These are phyloP conservation scores for Abortiporus biennis DNA, from an alignment of 1,284 basidiomycete species.

Conservation along the genomic window DNA sequence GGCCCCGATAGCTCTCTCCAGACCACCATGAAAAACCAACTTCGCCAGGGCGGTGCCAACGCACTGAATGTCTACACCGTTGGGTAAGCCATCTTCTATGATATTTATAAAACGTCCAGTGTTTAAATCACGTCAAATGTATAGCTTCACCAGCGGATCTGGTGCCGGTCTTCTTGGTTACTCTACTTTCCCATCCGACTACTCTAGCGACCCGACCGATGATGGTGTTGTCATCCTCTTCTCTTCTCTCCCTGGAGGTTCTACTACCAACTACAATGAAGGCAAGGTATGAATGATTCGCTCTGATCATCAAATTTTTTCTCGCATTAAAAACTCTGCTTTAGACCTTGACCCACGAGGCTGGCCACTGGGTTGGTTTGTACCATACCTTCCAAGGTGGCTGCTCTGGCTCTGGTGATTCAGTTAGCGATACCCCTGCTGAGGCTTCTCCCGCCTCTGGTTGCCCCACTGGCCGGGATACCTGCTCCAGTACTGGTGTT, in stretches of 20 bases:
- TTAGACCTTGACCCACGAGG: conserved; percentile 50
- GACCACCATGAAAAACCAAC: conserved; percentile 41
- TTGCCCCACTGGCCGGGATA: conserved; percentile 42
- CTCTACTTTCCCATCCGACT: conserved; percentile 42
- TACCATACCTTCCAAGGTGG: conserved; percentile 59
- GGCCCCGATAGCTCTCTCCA: conserved; percentile 33
- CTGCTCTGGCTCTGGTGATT: conserved; percentile 41
- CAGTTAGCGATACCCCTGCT: conserved; percentile 44
- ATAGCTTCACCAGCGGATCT: conserved; percentile 27
- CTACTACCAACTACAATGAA: conserved; percentile 37
- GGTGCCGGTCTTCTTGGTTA: conserved; percentile 42
- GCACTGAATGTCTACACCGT: conserved; percentile 50
- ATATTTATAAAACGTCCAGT: no score
- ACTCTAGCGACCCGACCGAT: conserved; percentile 30
- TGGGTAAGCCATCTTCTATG: conserved; percentile 29
- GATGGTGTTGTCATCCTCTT: conserved; percentile 46
- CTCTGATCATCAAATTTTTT: background rate
- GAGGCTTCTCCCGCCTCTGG: conserved; percentile 38
- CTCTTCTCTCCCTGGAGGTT: conserved; percentile 45
- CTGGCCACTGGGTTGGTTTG: conserved; percentile 51
- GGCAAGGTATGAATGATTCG: conserved; percentile 24
- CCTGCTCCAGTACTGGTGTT: conserved; percentile 35
- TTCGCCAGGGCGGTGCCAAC: conserved; percentile 35
- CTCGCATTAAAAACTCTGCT: background rate
- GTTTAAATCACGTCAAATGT: background rate